A percentile compares a stretch with the other conserved stretches of the same genome.
Conservation (phyloP, 164 flowering plant species). For the Nelumbo lutea region DNA sequence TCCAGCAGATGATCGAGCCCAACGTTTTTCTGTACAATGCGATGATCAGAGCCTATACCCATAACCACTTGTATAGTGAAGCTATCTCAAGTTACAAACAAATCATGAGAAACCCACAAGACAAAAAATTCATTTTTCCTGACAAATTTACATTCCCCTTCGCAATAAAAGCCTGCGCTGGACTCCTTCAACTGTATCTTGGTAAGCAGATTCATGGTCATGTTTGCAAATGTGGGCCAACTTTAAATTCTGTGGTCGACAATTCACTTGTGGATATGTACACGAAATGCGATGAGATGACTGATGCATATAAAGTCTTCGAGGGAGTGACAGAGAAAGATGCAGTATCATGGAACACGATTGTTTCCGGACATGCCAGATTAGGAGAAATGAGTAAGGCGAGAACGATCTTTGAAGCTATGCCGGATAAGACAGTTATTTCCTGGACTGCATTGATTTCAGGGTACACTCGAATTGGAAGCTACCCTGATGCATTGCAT, state of each 20-base stretch:
- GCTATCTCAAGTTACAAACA: slow-evolving; percentile 34
- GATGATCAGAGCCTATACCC: slow-evolving; percentile 47
- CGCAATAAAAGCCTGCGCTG: slow-evolving; percentile 50
- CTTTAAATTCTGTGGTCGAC: slow-evolving; percentile 21
- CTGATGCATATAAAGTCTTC: slow-evolving; percentile 45
- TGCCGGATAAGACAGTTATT: neutral
- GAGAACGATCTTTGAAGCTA: slow-evolving; percentile 36
- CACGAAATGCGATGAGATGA: slow-evolving; percentile 40
- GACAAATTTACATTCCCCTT: slow-evolving; percentile 66
- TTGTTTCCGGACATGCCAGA: slow-evolving; percentile 53
- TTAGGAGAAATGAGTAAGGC: slow-evolving; percentile 55
- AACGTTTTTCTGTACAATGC: slow-evolving; percentile 66
- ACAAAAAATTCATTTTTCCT: slow-evolving; percentile 27
- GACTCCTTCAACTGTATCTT: slow-evolving; percentile 27
- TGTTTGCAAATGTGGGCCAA: slow-evolving; percentile 39
- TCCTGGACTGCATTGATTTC: neutral
- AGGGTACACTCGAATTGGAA: neutral
- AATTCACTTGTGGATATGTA: slow-evolving; percentile 72
- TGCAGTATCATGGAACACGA: slow-evolving; percentile 59
- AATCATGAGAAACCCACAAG: slow-evolving; percentile 29
- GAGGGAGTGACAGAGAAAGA: slow-evolving; percentile 63
- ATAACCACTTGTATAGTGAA: slow-evolving; percentile 20
- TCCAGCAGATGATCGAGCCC: slow-evolving; percentile 43
- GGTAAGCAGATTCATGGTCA: slow-evolving; percentile 70
- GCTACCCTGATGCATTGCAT: slow-evolving; percentile 10